These are phyloP conservation scores for Daldinia loculata DNA, from an alignment of 495 filamentous ascomycete species.

Conservation along the genomic window DNA sequence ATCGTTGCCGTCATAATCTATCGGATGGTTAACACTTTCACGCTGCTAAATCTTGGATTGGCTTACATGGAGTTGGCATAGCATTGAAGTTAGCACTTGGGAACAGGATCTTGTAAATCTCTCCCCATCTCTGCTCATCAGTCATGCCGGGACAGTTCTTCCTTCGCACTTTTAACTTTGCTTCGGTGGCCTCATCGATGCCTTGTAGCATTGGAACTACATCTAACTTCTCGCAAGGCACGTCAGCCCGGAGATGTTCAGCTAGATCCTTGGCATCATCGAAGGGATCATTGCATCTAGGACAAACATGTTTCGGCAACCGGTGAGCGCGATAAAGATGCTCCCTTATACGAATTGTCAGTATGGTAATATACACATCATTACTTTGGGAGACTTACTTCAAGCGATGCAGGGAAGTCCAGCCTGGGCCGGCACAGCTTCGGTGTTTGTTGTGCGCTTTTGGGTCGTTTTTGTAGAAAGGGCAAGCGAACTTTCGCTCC, in stretches of 20 bases:
- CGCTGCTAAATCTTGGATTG: neutral
- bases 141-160: slow-evolving; percentile 51
- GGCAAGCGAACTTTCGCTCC: slow-evolving; percentile 51
- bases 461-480: slow-evolving; percentile 54
- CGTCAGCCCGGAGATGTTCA: slow-evolving; percentile 50
- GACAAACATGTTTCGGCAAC: slow-evolving; percentile 50
- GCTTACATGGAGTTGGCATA: slow-evolving; percentile 53
- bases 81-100: slow-evolving; percentile 49
- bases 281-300: slow-evolving; percentile 52
- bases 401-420: slow-evolving; percentile 54
- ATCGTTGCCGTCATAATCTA: slow-evolving; percentile 46
- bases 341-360: slow-evolving; percentile 48
- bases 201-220: slow-evolving; percentile 34
- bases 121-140: slow-evolving; percentile 56
- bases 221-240: slow-evolving; percentile 46
- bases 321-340: slow-evolving; percentile 56
- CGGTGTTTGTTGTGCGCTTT: slow-evolving; percentile 46
- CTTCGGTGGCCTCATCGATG: slow-evolving; percentile 42
- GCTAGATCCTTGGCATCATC: slow-evolving; percentile 49
- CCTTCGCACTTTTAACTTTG: slow-evolving; percentile 50
- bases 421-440: slow-evolving; percentile 55
- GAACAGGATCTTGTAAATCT: slow-evolving; percentile 56
- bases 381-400: slow-evolving; percentile 47
- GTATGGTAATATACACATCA: neutral
- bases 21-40: slow-evolving; percentile 18